These are phyloP conservation scores for Cercospora sp. DNA, from an alignment of 2,329 filamentous ascomycete genomes.

Conservation along the genomic window DNA sequence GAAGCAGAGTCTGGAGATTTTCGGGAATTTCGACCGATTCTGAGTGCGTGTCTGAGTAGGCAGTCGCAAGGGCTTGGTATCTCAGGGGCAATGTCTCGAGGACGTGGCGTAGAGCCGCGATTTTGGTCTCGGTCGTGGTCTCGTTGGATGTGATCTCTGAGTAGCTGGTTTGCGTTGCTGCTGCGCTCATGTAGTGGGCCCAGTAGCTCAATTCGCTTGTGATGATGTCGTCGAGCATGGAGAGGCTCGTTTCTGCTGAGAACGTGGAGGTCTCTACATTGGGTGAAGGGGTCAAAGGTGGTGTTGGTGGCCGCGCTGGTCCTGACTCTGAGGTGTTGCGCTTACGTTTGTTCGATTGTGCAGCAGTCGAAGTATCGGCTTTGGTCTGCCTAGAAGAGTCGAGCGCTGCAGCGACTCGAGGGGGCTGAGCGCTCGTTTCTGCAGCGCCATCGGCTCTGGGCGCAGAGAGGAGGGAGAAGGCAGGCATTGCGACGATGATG, in stretches of 20 bases:
- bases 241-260: not conserved
- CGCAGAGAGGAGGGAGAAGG: not conserved
- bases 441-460: not conserved
- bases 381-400: not conserved
- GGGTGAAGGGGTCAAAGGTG: not conserved
- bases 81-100: slow-evolving; percentile 23
- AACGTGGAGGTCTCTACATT: not conserved
- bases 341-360: not conserved
- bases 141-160: not conserved
- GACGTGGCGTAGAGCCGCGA: slow-evolving; percentile 10
- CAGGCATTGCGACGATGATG: not conserved
- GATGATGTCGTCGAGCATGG: slow-evolving; percentile 12
- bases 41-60: slow-evolving; percentile 6
- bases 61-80: slow-evolving; percentile 14
- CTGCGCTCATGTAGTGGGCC: slow-evolving; percentile 14
- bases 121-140: slow-evolving; percentile 4
- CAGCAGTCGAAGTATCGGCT: not conserved
- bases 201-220: slow-evolving; percentile 17
- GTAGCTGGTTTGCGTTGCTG: not conserved
- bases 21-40: not conserved
- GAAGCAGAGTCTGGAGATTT: slow-evolving; percentile 2
- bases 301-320: not conserved
- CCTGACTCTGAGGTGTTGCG: not conserved
- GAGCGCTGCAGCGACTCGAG: not conserved
- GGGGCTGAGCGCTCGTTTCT: not conserved